A percentile compares a stretch with the other conserved stretches of the same genome.
Conservation (phyloP, 2,329 filamentous ascomycete genomes). For the Alternaria panax region DNA sequence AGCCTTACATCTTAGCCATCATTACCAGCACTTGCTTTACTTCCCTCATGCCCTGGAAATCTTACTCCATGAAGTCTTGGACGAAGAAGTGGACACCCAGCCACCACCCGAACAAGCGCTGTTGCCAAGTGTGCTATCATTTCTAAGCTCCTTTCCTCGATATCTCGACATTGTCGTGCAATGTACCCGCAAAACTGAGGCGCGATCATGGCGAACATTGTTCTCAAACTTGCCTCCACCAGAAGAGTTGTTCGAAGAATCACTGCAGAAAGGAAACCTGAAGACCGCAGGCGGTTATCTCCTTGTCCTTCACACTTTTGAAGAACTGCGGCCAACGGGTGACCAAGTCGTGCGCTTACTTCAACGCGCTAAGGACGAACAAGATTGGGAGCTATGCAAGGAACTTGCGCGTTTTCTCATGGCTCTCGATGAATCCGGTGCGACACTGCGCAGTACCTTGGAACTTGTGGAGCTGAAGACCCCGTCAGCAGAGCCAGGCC, state of each 20-base stretch:
- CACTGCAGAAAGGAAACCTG: conserved; percentile 79
- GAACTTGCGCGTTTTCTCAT: conserved; percentile 95
- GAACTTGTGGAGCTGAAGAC: conserved; percentile 55
- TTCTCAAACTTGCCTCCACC: conserved; percentile 91
- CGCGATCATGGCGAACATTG: conserved; percentile 91
- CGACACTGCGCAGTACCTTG: conserved; percentile 77
- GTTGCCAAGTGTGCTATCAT: conserved; percentile 61
- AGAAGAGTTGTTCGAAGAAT: conserved; percentile 91
- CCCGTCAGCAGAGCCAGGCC: conserved; percentile 33
- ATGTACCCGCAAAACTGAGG: conserved; percentile 95
- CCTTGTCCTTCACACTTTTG: conserved; percentile 86
- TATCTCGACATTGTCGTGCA: conserved; percentile 96
- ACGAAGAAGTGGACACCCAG: conserved; percentile 86
- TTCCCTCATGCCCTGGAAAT: conserved; percentile 94
- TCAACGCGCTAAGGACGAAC: conserved; percentile 78
- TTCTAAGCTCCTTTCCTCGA: conserved; percentile 66
- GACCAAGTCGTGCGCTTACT: conserved; percentile 84
- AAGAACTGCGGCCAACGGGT: conserved; percentile 66
- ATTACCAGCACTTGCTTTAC: conserved; percentile 87
- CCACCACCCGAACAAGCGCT: conserved; percentile 57
- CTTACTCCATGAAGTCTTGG: conserved; percentile 88
- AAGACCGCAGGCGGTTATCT: conserved; percentile 97
- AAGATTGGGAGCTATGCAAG: conserved; percentile 94
- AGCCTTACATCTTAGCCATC: conserved; percentile 80
- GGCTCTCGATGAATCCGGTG: conserved; percentile 85